Evolutionary conservation across 305 asterid genomes (phyloP).

Genomic region (Fraxinus nigra): DNA sequence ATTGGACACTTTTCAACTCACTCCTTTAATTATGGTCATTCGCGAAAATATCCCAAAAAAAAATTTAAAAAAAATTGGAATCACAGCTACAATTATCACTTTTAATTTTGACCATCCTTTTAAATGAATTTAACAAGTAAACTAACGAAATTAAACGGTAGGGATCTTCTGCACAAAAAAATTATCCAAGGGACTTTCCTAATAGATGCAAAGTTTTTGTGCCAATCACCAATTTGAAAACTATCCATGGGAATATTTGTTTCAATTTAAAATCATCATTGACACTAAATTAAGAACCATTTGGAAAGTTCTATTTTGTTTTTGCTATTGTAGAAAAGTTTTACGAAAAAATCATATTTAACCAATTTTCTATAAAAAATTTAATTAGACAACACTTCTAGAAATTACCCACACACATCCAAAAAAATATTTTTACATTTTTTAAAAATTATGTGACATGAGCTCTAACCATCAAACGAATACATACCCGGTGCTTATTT

Average conservation of each 20-base stretch:
- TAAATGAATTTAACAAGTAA: background rate
- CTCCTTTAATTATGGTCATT: too few relatives aligned
- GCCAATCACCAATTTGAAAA: background rate
- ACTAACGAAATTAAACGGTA: too few relatives aligned
- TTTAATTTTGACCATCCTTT: too few relatives aligned
- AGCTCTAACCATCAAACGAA: background rate
- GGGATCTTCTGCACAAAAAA: background rate
- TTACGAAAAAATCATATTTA: too few relatives aligned
- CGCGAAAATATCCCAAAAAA: too few relatives aligned
- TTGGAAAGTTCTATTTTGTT: background rate
- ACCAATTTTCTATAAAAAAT: background rate
- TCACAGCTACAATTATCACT: background rate
- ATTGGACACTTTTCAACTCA: too few relatives aligned
- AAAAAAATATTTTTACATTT: too few relatives aligned
- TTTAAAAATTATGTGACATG: too few relatives aligned
- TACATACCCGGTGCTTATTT: background rate
- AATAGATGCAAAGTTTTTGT: too few relatives aligned
- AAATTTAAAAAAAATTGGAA: too few relatives aligned
- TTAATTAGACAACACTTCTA: too few relatives aligned
- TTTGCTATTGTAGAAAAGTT: background rate
- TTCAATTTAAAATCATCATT: background rate
- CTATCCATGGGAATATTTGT: background rate
- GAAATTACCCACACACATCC: background rate
- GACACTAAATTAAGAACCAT: background rate
- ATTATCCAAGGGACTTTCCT: too few relatives aligned